A percentile compares a stretch with the other conserved stretches of the same genome.
Conservation (phyloP, 805 yeast species). For the Wickerhamomyces silvicola region DNA sequence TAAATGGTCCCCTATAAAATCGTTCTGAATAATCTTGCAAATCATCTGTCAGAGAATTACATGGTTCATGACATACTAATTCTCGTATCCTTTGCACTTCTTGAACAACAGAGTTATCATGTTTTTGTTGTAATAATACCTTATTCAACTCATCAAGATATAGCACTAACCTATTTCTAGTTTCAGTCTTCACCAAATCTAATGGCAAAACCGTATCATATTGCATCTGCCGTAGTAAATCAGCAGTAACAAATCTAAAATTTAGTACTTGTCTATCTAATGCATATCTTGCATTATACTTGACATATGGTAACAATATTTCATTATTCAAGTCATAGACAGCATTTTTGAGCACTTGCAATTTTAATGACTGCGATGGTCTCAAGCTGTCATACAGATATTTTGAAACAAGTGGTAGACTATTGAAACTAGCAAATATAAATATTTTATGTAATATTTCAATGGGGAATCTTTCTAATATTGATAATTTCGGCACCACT, state of each 20-base stretch:
- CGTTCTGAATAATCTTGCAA: conserved; percentile 13
- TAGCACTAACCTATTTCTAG: conserved; percentile 9
- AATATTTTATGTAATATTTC: conserved; percentile 37
- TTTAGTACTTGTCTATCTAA: conserved; percentile 11
- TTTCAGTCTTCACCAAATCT: conserved; percentile 9
- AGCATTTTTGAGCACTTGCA: conserved; percentile 13
- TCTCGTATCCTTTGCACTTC: conserved; percentile 13
- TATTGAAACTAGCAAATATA: conserved; percentile 29
- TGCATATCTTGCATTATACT: conserved; percentile 10
- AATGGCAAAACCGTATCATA: conserved; percentile 22
- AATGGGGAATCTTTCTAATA: conserved; percentile 32
- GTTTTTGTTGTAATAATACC: conserved; percentile 10
- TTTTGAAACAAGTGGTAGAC: conserved; percentile 30
- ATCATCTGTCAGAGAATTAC: conserved; percentile 6
- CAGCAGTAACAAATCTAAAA: conserved; percentile 19
- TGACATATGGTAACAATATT: background rate
- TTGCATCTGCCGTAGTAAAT: conserved; percentile 18
- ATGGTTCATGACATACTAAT: conserved; percentile 11
- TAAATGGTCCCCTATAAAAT: conserved; percentile 11
- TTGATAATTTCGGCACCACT: conserved; percentile 4
- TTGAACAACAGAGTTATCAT: conserved; percentile 5
- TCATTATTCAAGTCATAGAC: conserved; percentile 14
- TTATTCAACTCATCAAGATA: conserved; percentile 12
- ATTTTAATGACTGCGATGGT: conserved; percentile 21
- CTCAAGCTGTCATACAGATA: conserved; percentile 20